Conservation (phyloP, 2,329 filamentous ascomycete genomes). For the Ophiostoma montium region DNA sequence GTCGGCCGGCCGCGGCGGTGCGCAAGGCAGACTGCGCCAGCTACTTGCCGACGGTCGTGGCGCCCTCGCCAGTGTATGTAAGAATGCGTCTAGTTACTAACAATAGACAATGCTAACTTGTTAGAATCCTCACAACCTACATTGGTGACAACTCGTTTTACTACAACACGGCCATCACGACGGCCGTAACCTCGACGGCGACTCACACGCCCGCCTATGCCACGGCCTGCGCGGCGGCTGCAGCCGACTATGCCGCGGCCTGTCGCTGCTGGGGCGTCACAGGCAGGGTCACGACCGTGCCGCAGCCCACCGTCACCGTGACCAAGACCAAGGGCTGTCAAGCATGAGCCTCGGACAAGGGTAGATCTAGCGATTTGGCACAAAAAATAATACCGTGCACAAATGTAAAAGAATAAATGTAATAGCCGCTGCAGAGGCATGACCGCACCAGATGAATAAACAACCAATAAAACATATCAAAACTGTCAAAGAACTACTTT, state of each 20-base stretch:
- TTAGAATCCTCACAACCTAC: constrained; percentile 10
- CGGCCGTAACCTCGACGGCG: constrained; percentile 24
- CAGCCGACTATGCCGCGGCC: constrained; percentile 26
- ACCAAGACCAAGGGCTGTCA: constrained; percentile 20
- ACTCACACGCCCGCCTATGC: constrained; percentile 27
- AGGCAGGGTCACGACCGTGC: constrained; percentile 23
- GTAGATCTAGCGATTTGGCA: too few species aligned
- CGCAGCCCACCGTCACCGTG: constrained; percentile 26
- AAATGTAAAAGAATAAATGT: too few species aligned
- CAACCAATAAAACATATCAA: background rate
- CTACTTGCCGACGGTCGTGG: constrained; percentile 26
- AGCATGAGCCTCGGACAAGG: too few species aligned
- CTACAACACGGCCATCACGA: constrained; percentile 17
- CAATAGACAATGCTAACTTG: too few species aligned
- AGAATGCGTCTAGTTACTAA: too few species aligned
- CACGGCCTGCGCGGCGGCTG: constrained; percentile 21
- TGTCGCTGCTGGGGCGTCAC: constrained; percentile 33
- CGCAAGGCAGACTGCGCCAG: constrained; percentile 13
- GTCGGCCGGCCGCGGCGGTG: constrained; percentile 28
- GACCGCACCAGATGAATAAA: background rate
- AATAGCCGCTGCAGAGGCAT: too few species aligned
- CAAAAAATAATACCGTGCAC: too few species aligned
- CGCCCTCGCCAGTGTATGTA: constrained; percentile 26
- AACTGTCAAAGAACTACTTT: too few species aligned
- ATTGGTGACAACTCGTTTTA: constrained; percentile 2